Evolutionary conservation across 495 filamentous ascomycete species (phyloP), one percentile per base, ranked within the genome.

Genomic region (Aspergillus asperescens): DNA sequence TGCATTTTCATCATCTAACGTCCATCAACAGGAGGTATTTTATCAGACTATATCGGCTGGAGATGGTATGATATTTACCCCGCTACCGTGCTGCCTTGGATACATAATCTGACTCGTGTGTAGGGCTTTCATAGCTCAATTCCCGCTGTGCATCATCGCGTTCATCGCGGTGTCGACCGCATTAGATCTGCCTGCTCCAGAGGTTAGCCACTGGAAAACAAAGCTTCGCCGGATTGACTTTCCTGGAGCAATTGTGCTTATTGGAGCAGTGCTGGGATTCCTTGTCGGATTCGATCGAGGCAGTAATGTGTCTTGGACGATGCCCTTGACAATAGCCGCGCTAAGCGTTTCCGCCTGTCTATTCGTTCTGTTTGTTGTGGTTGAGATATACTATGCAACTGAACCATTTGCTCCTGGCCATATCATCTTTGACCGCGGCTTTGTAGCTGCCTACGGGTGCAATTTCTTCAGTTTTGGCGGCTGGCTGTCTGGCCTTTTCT

Each of bases 211-310:
- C 51, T 86, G 82, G 82, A 80, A 74, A 52, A 64, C 66, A 7
- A 86, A 92, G 64, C 72, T 93, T 6, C 66, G 67, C n/a, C 82
- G 83, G 6, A 78, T 95, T 53, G 89, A 95, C 60, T 92, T 94
- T 60, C 67, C 86, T 1, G 89, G 89, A 7, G 89, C 90, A 0
- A 68, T 80, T 24, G 70, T 83, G 16, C 81, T 89, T 6, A 73
- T 91, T n/a, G 67, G 71, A 2, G 88, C 89, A 3, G 84, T 92
- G 0, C 82, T 88, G 45, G 71, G 76, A 4, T 74, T 95, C 22
- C 76, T 93, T 5, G 65, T 92, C 37, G 88, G 87, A 10, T 75
- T 95, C 10, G 89, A 95, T 62, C 78, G 81, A 45, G 89, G 88
- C 9, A 84, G 84, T 48, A 95, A 93, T 61, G 74, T 83, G 28